Evolutionary conservation across 805 yeast species (phyloP).

Genomic region (Lipomyces spencermartinsiae): DNA sequence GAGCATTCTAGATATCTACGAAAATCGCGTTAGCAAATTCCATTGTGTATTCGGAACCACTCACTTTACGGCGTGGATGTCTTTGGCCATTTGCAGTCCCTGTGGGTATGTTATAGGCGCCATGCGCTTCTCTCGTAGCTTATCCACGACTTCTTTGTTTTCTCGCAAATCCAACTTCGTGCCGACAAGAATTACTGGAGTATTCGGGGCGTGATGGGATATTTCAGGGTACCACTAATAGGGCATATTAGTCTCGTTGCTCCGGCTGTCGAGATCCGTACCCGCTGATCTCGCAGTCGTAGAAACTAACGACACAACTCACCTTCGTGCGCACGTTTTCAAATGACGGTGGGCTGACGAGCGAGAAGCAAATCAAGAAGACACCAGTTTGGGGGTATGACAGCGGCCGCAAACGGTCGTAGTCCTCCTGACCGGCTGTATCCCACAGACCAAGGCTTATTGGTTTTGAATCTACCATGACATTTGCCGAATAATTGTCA

Average conservation of each 20-base stretch:
- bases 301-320: conserved; percentile 17
- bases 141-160: conserved; percentile 73
- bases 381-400: conserved; percentile 93
- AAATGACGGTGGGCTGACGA: conserved; percentile 79
- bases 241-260: neutral
- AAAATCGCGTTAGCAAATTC: neutral
- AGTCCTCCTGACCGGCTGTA: conserved; percentile 94
- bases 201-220: conserved; percentile 77
- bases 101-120: conserved; percentile 68
- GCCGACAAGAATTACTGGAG: conserved; percentile 76
- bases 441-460: conserved; percentile 91
- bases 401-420: conserved; percentile 85
- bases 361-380: conserved; percentile 83
- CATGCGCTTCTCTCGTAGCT: conserved; percentile 63
- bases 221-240: conserved; percentile 80
- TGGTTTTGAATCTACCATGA: conserved; percentile 80
- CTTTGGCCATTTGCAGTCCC: conserved; percentile 70
- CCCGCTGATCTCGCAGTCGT: neutral
- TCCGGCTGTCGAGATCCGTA: neutral
- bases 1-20: conserved; percentile 70
- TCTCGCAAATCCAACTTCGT: conserved; percentile 89
- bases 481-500: conserved; percentile 87
- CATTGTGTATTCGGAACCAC: neutral
- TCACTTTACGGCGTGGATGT: conserved; percentile 73
- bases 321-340: conserved; percentile 74